A percentile compares a stretch with the other conserved stretches of the same genome.
phyloP scores from a whole-genome alignment of 768 basidiomycete species.

The Solioccasus polychromus region DNA sequence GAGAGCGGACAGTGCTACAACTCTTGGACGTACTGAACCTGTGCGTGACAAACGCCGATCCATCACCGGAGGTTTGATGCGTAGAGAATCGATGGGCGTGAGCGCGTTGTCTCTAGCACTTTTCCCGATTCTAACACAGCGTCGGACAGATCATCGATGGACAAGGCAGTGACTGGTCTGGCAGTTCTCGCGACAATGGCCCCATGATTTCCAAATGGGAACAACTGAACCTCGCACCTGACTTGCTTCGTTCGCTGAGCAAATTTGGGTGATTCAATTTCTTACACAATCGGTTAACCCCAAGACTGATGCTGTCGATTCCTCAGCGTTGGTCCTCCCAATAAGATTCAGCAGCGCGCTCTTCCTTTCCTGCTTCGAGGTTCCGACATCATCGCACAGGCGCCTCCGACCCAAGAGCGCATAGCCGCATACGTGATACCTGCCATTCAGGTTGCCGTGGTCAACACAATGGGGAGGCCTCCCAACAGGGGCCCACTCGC shows the following conservation, averaged over 20 bases:
- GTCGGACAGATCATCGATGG: constrained; percentile 49
- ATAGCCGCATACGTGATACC: constrained; percentile 97
- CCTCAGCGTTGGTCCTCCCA: constrained; percentile 90
- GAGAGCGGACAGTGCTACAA: constrained; percentile 43
- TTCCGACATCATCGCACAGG: constrained; percentile 97
- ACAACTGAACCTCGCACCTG: constrained; percentile 80
- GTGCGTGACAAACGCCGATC: constrained; percentile 74
- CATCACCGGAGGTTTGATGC: constrained; percentile 55
- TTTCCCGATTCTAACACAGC: constrained; percentile 13
- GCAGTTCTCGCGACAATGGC: constrained; percentile 64
- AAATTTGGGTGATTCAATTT: constrained; percentile 81
- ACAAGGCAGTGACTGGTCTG: constrained; percentile 54
- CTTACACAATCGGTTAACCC: constrained; percentile 3
- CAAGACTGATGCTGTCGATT: constrained; percentile 13
- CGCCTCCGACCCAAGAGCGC: constrained; percentile 96
- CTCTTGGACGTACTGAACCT: constrained; percentile 37
- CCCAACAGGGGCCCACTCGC: constrained; percentile 75
- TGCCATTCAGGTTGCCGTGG: constrained; percentile 78
- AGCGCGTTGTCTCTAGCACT: constrained; percentile 27
- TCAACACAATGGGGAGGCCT: constrained; percentile 52
- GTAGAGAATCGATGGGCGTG: constrained; percentile 75
- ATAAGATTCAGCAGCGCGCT: constrained; percentile 97
- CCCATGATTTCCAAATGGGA: constrained; percentile 95
- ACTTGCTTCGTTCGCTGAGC: constrained; percentile 80
- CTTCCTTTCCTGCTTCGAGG: constrained; percentile 92